A percentile compares a stretch with the other conserved stretches of the same genome.
phyloP scores from a whole-genome alignment of 164 flowering plant genomes.

The Magnolia changhungtana region DNA sequence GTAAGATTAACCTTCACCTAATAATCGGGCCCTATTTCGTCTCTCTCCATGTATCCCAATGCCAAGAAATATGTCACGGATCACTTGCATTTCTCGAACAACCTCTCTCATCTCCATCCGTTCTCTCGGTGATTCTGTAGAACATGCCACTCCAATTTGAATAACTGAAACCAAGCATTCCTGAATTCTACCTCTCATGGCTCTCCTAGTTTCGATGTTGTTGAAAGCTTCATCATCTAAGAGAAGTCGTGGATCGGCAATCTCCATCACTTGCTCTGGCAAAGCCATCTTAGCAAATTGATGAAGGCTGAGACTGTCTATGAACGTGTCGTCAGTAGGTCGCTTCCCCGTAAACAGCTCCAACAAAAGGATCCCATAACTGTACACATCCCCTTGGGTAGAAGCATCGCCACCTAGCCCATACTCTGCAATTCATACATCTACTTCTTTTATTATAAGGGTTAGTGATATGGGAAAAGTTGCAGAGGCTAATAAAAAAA shows the following conservation, averaged over 20 bases:
- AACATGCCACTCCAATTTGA: not conserved
- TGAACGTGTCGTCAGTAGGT: not conserved
- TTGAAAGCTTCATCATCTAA: not conserved
- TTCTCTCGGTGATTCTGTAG: not conserved
- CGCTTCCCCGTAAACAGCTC: conserved; percentile 3
- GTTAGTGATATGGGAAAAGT: too few species aligned
- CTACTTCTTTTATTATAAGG: too few species aligned
- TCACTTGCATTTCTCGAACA: not conserved
- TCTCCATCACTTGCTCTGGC: conserved; percentile 3
- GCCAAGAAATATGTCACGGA: not conserved
- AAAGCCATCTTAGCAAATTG: not conserved
- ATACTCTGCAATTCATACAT: not conserved
- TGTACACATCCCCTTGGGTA: conserved; percentile 1
- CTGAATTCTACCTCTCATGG: not conserved
- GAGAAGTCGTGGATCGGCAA: not conserved
- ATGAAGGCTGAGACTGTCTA: not conserved
- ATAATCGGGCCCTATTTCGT: too few species aligned
- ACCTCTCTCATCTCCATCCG: not conserved
- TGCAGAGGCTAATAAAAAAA: too few species aligned
- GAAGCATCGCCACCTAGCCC: not conserved
- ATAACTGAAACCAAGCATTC: conserved; percentile 1
- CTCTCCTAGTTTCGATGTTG: not conserved
- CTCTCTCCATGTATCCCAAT: not conserved
- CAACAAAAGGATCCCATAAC: conserved; percentile 6
- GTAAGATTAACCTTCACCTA: too few species aligned